Conservation (phyloP, 176 grass and related monocot species). For the Carex scoparia region DNA sequence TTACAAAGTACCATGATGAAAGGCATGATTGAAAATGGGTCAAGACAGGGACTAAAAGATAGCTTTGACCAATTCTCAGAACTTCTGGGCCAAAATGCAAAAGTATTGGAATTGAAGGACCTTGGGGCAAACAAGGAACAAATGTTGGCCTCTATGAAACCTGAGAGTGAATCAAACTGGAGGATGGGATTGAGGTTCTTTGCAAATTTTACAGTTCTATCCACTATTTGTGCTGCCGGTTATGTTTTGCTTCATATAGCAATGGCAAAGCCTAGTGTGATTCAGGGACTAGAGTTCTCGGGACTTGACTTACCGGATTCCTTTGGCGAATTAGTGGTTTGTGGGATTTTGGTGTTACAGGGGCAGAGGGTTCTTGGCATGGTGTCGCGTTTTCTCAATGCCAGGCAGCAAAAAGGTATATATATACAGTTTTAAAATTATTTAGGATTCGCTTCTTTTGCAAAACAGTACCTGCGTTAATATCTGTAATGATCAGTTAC, state of each 20-base stretch:
- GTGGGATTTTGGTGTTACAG: constrained; percentile 80
- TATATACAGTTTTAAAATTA: background rate
- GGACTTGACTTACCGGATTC: constrained; percentile 94
- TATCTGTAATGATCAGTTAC: background rate
- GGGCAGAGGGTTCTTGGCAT: constrained; percentile 72
- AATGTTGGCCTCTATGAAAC: constrained; percentile 58
- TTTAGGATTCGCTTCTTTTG: constrained; percentile 7
- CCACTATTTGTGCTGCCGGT: constrained; percentile 49
- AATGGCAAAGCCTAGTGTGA: constrained; percentile 53
- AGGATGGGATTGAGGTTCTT: constrained; percentile 71
- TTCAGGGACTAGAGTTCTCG: constrained; percentile 86
- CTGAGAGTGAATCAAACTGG: constrained; percentile 61
- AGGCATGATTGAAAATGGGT: constrained; percentile 81
- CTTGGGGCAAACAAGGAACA: constrained; percentile 37
- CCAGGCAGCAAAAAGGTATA: constrained; percentile 71
- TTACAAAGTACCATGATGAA: constrained; percentile 98
- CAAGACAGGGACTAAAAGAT: constrained; percentile 81
- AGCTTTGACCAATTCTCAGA: constrained; percentile 65
- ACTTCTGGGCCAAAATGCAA: constrained; percentile 44
- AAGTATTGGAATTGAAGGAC: constrained; percentile 63
- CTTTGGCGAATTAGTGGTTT: constrained; percentile 79
- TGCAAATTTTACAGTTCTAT: constrained; percentile 73
- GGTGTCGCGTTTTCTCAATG: constrained; percentile 67
- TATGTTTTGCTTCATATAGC: constrained; percentile 76
- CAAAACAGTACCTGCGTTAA: background rate